A percentile compares a stretch with the other conserved stretches of the same genome.
phyloP scores from a whole-genome alignment of 768 basidiomycete species.

The Tephrocybe sp. region DNA sequence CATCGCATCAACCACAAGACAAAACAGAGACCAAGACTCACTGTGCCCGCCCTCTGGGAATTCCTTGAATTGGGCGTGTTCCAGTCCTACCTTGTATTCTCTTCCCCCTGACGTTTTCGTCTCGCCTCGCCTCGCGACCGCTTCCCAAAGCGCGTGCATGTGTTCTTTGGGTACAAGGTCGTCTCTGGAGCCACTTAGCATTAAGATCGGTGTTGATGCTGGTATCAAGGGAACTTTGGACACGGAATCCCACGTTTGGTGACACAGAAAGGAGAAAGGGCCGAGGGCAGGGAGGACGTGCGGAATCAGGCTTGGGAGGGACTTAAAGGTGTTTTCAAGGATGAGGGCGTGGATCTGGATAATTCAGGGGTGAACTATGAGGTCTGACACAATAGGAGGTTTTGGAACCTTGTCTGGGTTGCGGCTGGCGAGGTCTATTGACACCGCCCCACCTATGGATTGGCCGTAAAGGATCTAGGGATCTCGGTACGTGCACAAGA shows the following conservation, averaged over 20 bases:
- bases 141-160: slow-evolving; percentile 74
- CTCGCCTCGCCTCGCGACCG: slow-evolving; percentile 55
- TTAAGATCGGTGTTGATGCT: slow-evolving; percentile 67
- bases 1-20: slow-evolving; percentile 1
- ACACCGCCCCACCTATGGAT: slow-evolving; percentile 91
- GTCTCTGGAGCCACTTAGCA: slow-evolving; percentile 75
- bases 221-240: slow-evolving; percentile 53
- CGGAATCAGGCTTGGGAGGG: slow-evolving; percentile 81
- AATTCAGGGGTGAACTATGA: background rate
- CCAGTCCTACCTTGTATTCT: slow-evolving; percentile 47
- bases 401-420: slow-evolving; percentile 63
- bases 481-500: background rate
- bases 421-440: slow-evolving; percentile 81
- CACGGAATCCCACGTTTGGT: slow-evolving; percentile 16
- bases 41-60: slow-evolving; percentile 58
- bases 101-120: slow-evolving; percentile 36
- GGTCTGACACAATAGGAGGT: background rate
- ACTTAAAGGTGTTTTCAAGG: slow-evolving; percentile 93
- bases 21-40: slow-evolving; percentile 25
- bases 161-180: slow-evolving; percentile 75
- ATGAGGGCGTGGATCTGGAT: slow-evolving; percentile 75
- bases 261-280: slow-evolving; percentile 12
- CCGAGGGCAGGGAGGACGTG: slow-evolving; percentile 61
- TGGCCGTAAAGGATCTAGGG: slow-evolving; percentile 78
- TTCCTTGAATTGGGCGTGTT: slow-evolving; percentile 56